These are phyloP conservation scores for Blastobotrys proliferans DNA, from an alignment of 1,139 yeast species.

Conservation along the genomic window DNA sequence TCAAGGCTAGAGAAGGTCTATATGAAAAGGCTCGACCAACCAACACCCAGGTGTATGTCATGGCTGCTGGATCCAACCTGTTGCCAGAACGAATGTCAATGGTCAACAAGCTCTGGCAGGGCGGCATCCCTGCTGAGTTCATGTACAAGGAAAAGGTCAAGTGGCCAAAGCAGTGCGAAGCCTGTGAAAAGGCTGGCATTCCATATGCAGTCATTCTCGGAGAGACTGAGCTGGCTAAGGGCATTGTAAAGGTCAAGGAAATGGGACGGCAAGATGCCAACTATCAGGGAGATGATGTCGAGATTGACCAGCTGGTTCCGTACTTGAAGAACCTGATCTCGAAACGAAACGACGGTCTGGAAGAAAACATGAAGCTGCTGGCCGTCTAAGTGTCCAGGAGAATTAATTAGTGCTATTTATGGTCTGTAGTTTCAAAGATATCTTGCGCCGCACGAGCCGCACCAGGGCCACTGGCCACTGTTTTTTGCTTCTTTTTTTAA, in stretches of 20 bases:
- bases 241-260: conserved; percentile 77
- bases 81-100: conserved; percentile 85
- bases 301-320: conserved; percentile 53
- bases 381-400: conserved; percentile 17
- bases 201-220: conserved; percentile 89
- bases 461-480: too few relatives aligned
- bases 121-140: conserved; percentile 86
- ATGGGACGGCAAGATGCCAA: conserved; percentile 86
- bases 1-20: conserved; percentile 65
- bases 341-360: conserved; percentile 21
- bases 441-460: too few relatives aligned
- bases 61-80: conserved; percentile 98
- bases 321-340: conserved; percentile 53
- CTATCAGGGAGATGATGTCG: conserved; percentile 80
- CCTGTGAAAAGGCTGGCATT: conserved; percentile 93
- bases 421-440: background rate
- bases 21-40: conserved; percentile 67
- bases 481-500: too few relatives aligned
- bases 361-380: conserved; percentile 24
- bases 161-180: conserved; percentile 92
- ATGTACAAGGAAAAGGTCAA: conserved; percentile 90
- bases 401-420: background rate
- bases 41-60: conserved; percentile 86
- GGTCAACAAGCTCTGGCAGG: conserved; percentile 77
- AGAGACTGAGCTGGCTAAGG: conserved; percentile 83